Conservation (phyloP, 148 eudicot genomes). For the Rhododendron simsii region DNA sequence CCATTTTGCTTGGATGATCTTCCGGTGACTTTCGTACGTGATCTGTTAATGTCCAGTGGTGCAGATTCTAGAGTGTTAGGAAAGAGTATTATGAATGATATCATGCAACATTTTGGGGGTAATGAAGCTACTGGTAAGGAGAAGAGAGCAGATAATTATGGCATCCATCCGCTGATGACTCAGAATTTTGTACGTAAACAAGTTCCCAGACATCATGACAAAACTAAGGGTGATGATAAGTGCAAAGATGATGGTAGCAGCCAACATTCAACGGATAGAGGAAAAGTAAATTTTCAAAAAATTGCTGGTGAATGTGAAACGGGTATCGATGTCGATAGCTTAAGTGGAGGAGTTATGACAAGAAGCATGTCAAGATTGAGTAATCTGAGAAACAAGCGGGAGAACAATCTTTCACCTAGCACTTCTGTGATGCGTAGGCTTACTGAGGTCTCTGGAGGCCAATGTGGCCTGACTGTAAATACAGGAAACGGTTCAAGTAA, state of each 20-base stretch:
- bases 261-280: not conserved
- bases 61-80: constrained; percentile 11
- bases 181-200: not conserved
- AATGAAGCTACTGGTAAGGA: constrained; percentile 8
- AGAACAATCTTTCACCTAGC: not conserved
- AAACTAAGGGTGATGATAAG: not conserved
- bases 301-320: not conserved
- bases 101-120: constrained; percentile 1
- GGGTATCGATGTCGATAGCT: not conserved
- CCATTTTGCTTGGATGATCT: constrained; percentile 17
- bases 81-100: constrained; percentile 13
- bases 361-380: constrained; percentile 13
- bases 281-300: not conserved
- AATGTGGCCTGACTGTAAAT: not conserved
- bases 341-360: not conserved
- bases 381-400: not conserved
- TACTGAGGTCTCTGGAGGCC: not conserved
- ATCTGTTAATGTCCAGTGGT: constrained; percentile 18
- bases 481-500: not conserved
- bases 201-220: not conserved
- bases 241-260: not conserved
- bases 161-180: not conserved
- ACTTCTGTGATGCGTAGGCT: not conserved
- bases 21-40: constrained; percentile 25
- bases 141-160: not conserved